Evolutionary conservation across 108 stramenopile genomes (phyloP), one percentile per base, ranked within the genome.

Genomic region (Craspedostauros australis): DNA sequence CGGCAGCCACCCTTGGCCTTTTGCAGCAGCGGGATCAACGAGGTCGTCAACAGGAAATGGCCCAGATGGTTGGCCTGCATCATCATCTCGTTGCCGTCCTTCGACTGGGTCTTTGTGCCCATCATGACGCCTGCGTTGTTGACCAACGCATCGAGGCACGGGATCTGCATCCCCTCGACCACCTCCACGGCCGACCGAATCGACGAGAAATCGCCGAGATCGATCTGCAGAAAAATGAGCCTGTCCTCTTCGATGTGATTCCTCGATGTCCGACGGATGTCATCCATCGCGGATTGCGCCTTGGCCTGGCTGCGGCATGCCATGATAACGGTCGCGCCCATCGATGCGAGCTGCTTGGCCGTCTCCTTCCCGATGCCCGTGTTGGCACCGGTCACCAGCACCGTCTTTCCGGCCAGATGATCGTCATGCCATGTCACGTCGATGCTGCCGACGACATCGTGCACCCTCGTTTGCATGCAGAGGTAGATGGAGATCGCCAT

Each of bases 91-190:
- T 60, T 48, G 26, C 85, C 87, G 60, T 83, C 82, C 39, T 50
- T 67, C 20, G 69, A 64, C 29, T 55, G 66, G 0, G 49, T 39
- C 43, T 79, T 65, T 11, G 60, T 57, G 5, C 70, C 71, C 69
- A 78, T 82, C 87, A 93, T 86, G 41, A 93, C 68, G 26, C 91
- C 92, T 18, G 92, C 92, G 71, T 93, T 93, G 71, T 82, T 82
- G 20, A 93, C 79, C 6, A 93, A 50, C 1, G 82, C 57, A 71
- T 93, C 72, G 54, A 73, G 50, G 46, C 59, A 32, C 9, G 34
- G 47, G 21, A 39, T 43, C 1, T 50, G 15, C 12, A 54, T 19
- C 25, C 48, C n/a, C 8, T 57, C 23, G 52, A 73, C 15, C 4
- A 47, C 57, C n/a, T 39, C n/a, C 12, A 53, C 55, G 0, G 84